Evolutionary conservation across 192 early-diverging fungal species (phyloP), one percentile per base, ranked within the genome.

Genomic region (Lobosporangium transversale): DNA sequence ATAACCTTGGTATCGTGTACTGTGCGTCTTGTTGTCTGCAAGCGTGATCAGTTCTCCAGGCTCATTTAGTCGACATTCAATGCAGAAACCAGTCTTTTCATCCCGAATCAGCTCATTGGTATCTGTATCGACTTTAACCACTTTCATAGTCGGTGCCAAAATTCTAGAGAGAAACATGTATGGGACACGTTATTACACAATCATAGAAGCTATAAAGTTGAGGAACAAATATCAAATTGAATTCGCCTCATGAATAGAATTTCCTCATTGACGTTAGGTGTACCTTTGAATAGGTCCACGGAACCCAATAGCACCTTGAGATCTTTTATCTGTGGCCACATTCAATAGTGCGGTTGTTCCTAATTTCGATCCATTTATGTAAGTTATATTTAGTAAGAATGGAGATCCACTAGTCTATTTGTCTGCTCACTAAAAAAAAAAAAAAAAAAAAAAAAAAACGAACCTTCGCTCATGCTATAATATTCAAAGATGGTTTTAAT

Each of bases 381-480:
- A n/a, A n/a, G n/a, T n/a, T n/a, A n/a, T n/a, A n/a, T n/a, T n/a
- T n/a, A n/a, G n/a, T n/a, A n/a, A n/a, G n/a, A n/a, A n/a, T n/a
- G n/a, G n/a, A n/a, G n/a, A n/a, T n/a, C n/a, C n/a, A n/a, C n/a
- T n/a, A n/a, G n/a, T n/a, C n/a, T n/a, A n/a, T n/a, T n/a, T n/a
- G n/a, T n/a, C n/a, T n/a, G n/a, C n/a, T n/a, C n/a, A n/a, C n/a
- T n/a, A n/a, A n/a, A n/a, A n/a, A n/a, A n/a, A n/a, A n/a, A n/a
- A n/a, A n/a, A n/a, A n/a, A n/a, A n/a, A n/a, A n/a, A n/a, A n/a
- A n/a, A n/a, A n/a, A 29, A 53, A 20, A 51, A 20, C 26, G 20
- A 82, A 76, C 88, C 88, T 78, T 91, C 91, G 29, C 89, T 91
- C 26, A 84, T 79, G n/a, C 80, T 88, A 66, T 92, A 93, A 43